Evolutionary conservation across 768 basidiomycete species (phyloP).

Genomic region (Lentinula edodes): DNA sequence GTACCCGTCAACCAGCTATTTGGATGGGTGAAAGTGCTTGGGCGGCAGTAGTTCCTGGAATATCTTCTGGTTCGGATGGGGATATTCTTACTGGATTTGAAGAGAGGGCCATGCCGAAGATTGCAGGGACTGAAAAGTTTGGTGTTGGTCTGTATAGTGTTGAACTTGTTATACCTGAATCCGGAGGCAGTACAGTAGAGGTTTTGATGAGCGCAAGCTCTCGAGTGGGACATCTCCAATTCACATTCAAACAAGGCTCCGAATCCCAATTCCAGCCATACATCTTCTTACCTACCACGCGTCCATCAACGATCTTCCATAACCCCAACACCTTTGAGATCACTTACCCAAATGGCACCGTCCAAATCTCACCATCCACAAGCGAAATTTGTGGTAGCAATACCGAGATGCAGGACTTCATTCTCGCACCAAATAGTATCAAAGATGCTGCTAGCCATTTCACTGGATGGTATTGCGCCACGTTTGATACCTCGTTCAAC

Average conservation of each 20-base stretch:
- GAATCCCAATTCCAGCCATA: constrained; percentile 35
- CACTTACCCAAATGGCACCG: constrained; percentile 49
- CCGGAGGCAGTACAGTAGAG: constrained; percentile 42
- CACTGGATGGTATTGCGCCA: constrained; percentile 55
- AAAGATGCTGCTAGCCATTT: constrained; percentile 32
- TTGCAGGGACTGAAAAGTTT: constrained; percentile 46
- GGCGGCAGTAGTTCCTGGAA: constrained; percentile 56
- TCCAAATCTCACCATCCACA: constrained; percentile 35
- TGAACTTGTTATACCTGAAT: constrained; percentile 38
- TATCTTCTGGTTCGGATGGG: constrained; percentile 25
- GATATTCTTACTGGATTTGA: constrained; percentile 49
- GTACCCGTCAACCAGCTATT: constrained; percentile 79
- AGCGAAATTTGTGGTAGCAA: constrained; percentile 60
- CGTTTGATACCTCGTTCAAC: constrained; percentile 43
- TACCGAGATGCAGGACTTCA: constrained; percentile 65
- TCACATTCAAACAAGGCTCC: constrained; percentile 45
- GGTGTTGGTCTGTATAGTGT: constrained; percentile 54
- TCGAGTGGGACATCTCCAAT: constrained; percentile 68
- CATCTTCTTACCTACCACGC: constrained; percentile 61
- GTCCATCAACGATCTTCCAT: constrained; percentile 46
- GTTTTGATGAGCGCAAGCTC: constrained; percentile 66
- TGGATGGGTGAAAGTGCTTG: constrained; percentile 84
- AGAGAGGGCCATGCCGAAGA: constrained; percentile 50
- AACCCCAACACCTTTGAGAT: constrained; percentile 13
- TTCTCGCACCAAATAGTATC: constrained; percentile 53